These are phyloP conservation scores for Syzygium oleosum DNA, from an alignment of 345 rosid species.

Conservation along the genomic window DNA sequence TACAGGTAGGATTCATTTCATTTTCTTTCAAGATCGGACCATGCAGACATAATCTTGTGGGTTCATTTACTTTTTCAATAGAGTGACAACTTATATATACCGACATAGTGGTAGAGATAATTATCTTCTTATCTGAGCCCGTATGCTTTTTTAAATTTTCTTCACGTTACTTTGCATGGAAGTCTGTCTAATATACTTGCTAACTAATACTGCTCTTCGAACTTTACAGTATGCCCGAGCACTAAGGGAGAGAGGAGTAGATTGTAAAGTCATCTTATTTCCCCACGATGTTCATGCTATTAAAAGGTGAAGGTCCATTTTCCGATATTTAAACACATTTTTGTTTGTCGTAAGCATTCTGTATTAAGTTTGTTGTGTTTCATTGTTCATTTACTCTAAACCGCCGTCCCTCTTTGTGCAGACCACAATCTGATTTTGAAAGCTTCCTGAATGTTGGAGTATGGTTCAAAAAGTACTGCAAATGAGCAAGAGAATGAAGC, in stretches of 20 bases:
- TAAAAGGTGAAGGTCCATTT: constrained; percentile 36
- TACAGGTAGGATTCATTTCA: constrained; percentile 49
- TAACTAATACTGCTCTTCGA: background rate
- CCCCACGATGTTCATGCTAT: constrained; percentile 69
- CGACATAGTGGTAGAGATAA: background rate
- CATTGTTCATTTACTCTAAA: background rate
- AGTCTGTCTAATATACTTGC: background rate
- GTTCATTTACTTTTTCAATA: background rate
- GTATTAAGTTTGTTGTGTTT: background rate
- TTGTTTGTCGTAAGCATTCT: background rate
- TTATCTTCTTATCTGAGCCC: background rate
- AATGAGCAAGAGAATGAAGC: constrained; percentile 8
- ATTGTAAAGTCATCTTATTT: constrained; percentile 55
- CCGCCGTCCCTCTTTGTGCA: constrained; percentile 17
- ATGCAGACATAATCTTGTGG: background rate
- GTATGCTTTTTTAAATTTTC: background rate
- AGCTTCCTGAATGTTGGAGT: constrained; percentile 75
- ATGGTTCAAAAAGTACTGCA: constrained; percentile 78
- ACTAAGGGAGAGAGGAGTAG: constrained; percentile 80
- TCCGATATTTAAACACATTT: background rate
- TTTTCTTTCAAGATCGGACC: background rate
- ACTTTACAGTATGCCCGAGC: constrained; percentile 59
- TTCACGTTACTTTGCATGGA: background rate
- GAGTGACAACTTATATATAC: background rate
- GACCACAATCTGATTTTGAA: constrained; percentile 73